Base-by-base conservation (phyloP, 108 stramenopile species). In the Skeletonema costatum region DNA sequence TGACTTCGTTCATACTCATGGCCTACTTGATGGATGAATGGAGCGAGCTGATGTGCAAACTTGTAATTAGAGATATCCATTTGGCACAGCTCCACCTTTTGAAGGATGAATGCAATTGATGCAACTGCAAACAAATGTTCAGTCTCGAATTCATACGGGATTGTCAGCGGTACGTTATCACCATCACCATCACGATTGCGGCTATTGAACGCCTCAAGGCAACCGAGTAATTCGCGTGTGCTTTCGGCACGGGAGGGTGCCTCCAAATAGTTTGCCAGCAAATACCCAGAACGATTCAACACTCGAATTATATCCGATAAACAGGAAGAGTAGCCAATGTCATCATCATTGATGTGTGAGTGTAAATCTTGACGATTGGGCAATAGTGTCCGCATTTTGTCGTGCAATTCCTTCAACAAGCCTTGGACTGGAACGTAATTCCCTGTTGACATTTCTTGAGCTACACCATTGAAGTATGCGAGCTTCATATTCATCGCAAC, bases 311-410 rank as follows among this genome's bases (percentile, higher is more conserved):
- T 13, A 60, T 80, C 79, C 10, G 78, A 66, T 38, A 42, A 32
- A 30, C 29, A 60, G 10, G 13, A 44, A 21, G 67, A 14, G 25
- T 41, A 13, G n/a, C 39, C 11, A 33, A 75, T 46, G 25, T 51
- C 58, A 48, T 82, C 70, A 66, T 91, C 83, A 41, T 83, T 62
- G 0, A 88, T 56, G 33, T 81, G 60, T 16, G 62, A 60, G 63
- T 91, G 90, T n/a, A 91, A 70, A 56, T 91, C 90, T 11, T 66
- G 68, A 2, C 90, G 86, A 71, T 82, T 82, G n/a, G 90, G 90
- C 29, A 91, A 51, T 19, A 91, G 63, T 17, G 80, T 39, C 13
- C 87, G 75, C 62, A 88, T 74, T 56, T 69, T 66, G 5, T 38
- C 53, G 64, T 89, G 78, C 0, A 91, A 58, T 48, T 85, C 86